These are phyloP conservation scores for Boeremia exigua DNA, from an alignment of 2,329 filamentous ascomycete species.

Conservation along the genomic window DNA sequence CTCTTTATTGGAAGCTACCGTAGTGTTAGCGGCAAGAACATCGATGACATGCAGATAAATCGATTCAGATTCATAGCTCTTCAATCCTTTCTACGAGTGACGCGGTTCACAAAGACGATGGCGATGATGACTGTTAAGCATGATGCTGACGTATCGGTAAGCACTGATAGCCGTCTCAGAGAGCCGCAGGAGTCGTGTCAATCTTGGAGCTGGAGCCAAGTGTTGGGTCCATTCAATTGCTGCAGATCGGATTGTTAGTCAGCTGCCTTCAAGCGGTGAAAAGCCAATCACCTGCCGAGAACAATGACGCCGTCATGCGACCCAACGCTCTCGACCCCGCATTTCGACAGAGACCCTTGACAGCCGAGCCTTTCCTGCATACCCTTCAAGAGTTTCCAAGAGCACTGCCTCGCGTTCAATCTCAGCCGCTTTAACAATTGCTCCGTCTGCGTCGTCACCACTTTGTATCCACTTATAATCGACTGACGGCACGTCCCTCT, in stretches of 20 bases:
- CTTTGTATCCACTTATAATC: conserved; percentile 7
- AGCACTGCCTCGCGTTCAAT: conserved; percentile 10
- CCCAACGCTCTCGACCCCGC: conserved; percentile 13
- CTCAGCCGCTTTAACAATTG: conserved; percentile 13
- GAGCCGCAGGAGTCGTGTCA: conserved; percentile 9
- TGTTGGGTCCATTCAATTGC: not conserved
- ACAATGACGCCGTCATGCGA: conserved; percentile 10
- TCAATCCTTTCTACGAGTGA: not conserved
- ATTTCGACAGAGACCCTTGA: conserved; percentile 7
- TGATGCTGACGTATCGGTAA: not conserved
- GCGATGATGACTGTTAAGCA: not conserved
- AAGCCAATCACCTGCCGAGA: conserved; percentile 12
- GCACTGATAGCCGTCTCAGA: not conserved
- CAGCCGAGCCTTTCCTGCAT: conserved; percentile 12
- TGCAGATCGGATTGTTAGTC: conserved; percentile 10
- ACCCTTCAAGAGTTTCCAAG: conserved; percentile 14
- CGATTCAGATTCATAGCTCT: not conserved
- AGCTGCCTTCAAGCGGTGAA: not conserved
- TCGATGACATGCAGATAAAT: not conserved
- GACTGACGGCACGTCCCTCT: conserved; percentile 1
- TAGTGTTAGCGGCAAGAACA: not conserved
- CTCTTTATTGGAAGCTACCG: not conserved
- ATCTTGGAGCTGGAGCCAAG: conserved; percentile 3
- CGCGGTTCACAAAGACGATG: not conserved
- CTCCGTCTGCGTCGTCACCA: conserved; percentile 4